Conservation (phyloP, 441 rosid genomes). For the Arabidopsis lyrata region DNA sequence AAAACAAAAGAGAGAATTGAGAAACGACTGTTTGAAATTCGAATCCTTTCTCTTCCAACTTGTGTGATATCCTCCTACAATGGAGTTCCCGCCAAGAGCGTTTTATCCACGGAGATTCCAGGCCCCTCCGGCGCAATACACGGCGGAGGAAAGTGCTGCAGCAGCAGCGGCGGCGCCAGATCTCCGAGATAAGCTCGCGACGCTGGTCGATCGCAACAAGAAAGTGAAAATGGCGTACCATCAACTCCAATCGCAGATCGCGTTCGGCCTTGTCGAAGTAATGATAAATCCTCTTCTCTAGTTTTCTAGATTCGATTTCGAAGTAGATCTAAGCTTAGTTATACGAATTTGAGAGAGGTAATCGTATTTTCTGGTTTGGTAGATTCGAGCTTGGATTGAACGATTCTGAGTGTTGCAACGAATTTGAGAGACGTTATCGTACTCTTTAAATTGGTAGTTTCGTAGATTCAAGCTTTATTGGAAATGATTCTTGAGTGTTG, state of each 20-base stretch:
- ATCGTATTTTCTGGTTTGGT: background rate
- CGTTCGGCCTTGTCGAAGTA: conserved; percentile 60
- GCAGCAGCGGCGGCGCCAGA: conserved; percentile 16
- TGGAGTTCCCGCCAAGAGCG: conserved; percentile 44
- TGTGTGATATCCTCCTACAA: conserved; percentile 23
- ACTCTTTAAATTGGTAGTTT: background rate
- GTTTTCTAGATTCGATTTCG: background rate
- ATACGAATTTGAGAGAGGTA: conserved; percentile 2
- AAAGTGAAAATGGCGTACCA: conserved; percentile 55
- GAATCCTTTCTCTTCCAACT: conserved; percentile 20
- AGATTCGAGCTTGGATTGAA: conserved; percentile 1
- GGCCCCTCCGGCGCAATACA: conserved; percentile 22
- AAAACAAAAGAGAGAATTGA: background rate
- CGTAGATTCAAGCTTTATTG: background rate
- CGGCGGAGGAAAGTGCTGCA: background rate
- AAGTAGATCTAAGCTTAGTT: background rate
- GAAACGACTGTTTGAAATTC: conserved; percentile 27
- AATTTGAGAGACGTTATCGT: background rate
- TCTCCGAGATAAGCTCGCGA: conserved; percentile 51
- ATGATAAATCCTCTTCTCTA: background rate
- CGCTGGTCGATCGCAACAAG: conserved; percentile 50
- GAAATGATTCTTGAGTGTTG: too few relatives aligned
- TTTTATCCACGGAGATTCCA: conserved; percentile 39
- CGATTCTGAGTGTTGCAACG: background rate
- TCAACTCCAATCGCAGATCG: conserved; percentile 60